Base-by-base conservation (phyloP, 495 filamentous ascomycete genomes). In the Xanthoparmelia taractica region DNA sequence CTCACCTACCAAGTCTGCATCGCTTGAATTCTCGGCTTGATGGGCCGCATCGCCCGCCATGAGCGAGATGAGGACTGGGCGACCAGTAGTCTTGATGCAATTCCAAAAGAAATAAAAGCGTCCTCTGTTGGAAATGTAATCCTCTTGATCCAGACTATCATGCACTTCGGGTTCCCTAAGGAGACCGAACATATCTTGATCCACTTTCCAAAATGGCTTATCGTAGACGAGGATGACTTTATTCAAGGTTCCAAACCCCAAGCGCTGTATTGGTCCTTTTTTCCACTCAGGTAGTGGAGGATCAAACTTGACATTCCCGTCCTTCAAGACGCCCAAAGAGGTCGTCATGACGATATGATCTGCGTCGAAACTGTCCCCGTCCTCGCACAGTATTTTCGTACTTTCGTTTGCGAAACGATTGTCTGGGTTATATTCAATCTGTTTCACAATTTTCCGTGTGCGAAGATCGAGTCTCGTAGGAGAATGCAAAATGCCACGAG, bases 71-170 rank as follows among this genome's bases (percentile, higher is more conserved):
- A 98, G 77, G 7, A 89, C 87, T 6, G 94, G 94, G 38, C 91
- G 79, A 8, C 94, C 94, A 57, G 89, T 90, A 4, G 90, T 95
- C 63, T 90, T 88, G 63, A 91, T 85, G 63, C 90, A 88, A 70
- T 99, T 97, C 84, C 96, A 97, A 82, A 96, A 97, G 67, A 97
- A 83, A 69, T 97, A 99, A 77, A 94, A 96, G 13, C 92, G 86
- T 23, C 94, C 94, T 61, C 87, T 79, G 59, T 82, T 83, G 17
- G 76, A 69, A 2, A 80, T 74, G 61, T 91, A 91, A 60, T 87
- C 83, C 59, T 82, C 78, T 66, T 85, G 85, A 27, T 78, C 70
- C 64, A 82, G 77, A 62, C 85, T 87, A 56, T 77, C 75, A 3
- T 67, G 69, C 33, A 73, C 66, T 23, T 77, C 74, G n/a, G 86